A percentile compares a stretch with the other conserved stretches of the same genome.
phyloP scores from a whole-genome alignment of 1,284 basidiomycete species.

The Apiotrichum montevideense region DNA sequence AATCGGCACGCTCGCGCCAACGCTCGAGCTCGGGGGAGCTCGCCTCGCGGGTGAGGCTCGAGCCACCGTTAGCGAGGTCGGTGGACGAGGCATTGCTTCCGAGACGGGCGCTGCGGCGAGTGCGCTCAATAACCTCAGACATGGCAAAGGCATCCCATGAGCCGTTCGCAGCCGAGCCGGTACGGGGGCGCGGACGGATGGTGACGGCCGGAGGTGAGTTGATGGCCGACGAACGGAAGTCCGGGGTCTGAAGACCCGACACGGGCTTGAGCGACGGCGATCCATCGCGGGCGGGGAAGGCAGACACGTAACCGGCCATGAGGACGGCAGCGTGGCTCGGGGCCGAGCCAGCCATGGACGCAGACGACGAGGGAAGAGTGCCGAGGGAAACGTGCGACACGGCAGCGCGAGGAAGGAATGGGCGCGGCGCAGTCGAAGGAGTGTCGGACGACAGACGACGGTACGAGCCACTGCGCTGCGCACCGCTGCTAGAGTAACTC shows the following conservation, averaged over 20 bases:
- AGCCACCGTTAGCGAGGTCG: not conserved
- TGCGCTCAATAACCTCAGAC: conserved; percentile 21
- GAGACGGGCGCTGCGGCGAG: conserved; percentile 5
- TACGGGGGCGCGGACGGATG: conserved; percentile 18
- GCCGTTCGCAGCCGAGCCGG: conserved; percentile 18
- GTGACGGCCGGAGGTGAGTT: not conserved
- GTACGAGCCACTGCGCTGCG: conserved; percentile 1
- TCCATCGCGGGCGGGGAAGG: conserved; percentile 30
- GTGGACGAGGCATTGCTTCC: conserved; percentile 3
- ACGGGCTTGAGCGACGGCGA: conserved; percentile 8
- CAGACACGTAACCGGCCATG: conserved; percentile 33
- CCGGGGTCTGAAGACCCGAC: conserved; percentile 2
- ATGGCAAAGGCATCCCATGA: conserved; percentile 41
- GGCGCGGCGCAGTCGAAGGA: conserved; percentile 6
- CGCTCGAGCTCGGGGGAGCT: not conserved
- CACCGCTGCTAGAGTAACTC: conserved; percentile 2
- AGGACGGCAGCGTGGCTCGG: conserved; percentile 33
- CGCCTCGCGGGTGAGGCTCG: not conserved
- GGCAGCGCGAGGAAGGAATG: conserved; percentile 25
- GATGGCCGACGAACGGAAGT: conserved; percentile 1
- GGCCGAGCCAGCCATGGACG: conserved; percentile 33
- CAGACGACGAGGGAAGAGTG: conserved; percentile 12
- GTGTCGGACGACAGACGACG: conserved; percentile 21
- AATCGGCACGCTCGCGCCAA: conserved; percentile 3
- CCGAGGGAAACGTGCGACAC: conserved; percentile 38